Evolutionary conservation across 768 basidiomycete species (phyloP), one percentile per base, ranked within the genome.

Genomic region (Mycena rebaudengoi): DNA sequence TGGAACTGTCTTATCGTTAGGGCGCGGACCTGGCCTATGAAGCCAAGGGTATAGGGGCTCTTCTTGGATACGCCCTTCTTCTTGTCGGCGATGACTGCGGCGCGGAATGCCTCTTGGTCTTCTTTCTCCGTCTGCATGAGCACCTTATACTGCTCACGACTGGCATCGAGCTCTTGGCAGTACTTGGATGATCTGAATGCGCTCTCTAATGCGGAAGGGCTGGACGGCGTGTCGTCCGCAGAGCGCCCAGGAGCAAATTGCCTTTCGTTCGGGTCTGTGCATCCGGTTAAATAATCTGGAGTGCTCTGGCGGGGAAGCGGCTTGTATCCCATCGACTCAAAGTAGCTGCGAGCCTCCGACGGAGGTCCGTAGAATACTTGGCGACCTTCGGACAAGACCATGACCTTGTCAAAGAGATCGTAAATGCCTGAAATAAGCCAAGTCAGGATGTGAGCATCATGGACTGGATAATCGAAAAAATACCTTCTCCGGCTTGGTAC

Each of bases 191-290:
- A 63, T 25, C 72, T 75, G 77, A 84, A 96, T 0, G 88, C 88
- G 16, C 76, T 75, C 70, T 91, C 94, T 23, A 96, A 85, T 30
- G 81, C 85, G 48, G 85, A 80, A 0, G 95, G 88, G 0, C 91
- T 85, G 7, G 86, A 86, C 1, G 92, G 93, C 0, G 89, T 89
- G 64, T 88, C 83, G 1, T 66, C 64, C 13, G 79, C 81, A 11
- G 88, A 86, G 23, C 82, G 84, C 6, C 89, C 92, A 3, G 84
- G 77, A 0, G 88, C 85, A 68, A 91, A 90, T 72, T 89, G 90
- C 25, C 95, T 91, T 78, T 97, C 94, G 69, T 95, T 93, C 0
- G 89, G 85, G 70, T 94, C 92, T 3, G 95, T 91, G 75, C 89
- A 91, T 7, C 90, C 90, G 21, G 92, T 92, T 21, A 96, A 83